phyloP scores from a whole-genome alignment of 1,284 basidiomycete species.

The Papiliotrema fonsecae region DNA sequence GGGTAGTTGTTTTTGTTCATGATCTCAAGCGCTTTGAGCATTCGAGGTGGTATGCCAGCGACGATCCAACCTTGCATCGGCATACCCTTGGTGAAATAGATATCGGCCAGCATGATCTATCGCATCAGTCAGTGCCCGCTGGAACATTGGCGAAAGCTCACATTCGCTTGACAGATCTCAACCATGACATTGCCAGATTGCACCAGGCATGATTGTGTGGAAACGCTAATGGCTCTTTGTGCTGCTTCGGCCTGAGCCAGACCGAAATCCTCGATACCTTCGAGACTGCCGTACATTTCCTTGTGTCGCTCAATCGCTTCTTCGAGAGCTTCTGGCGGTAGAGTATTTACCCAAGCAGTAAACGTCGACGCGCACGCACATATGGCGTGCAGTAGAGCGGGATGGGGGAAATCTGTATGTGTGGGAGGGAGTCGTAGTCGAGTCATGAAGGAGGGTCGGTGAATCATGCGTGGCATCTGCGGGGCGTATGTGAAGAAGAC shows the following conservation, averaged over 20 bases:
- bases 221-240: constrained; percentile 22
- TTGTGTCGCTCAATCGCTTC: constrained; percentile 18
- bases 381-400: constrained; percentile 49
- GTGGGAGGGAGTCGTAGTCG: constrained; percentile 48
- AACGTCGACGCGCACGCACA: constrained; percentile 46
- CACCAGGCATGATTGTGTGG: constrained; percentile 25
- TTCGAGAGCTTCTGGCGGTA: constrained; percentile 30
- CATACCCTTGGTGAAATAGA: constrained; percentile 33
- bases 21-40: constrained; percentile 36
- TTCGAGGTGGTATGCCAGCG: constrained; percentile 21
- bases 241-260: constrained; percentile 34
- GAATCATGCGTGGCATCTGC: constrained; percentile 41
- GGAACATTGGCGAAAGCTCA: no score
- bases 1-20: constrained; percentile 23
- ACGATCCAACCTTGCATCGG: constrained; percentile 35
- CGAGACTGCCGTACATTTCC: constrained; percentile 22
- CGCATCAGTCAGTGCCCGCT: no score
- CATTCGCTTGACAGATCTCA: constrained; percentile 33
- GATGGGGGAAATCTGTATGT: constrained; percentile 46
- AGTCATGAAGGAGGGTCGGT: constrained; percentile 41
- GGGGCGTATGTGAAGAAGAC: constrained; percentile 46
- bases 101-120: constrained; percentile 29
- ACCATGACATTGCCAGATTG: constrained; percentile 28
- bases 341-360: constrained; percentile 38
- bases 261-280: constrained; percentile 36